phyloP scores from a whole-genome alignment of 2,329 filamentous ascomycete species.

The Nothomitra cinnamomea region DNA sequence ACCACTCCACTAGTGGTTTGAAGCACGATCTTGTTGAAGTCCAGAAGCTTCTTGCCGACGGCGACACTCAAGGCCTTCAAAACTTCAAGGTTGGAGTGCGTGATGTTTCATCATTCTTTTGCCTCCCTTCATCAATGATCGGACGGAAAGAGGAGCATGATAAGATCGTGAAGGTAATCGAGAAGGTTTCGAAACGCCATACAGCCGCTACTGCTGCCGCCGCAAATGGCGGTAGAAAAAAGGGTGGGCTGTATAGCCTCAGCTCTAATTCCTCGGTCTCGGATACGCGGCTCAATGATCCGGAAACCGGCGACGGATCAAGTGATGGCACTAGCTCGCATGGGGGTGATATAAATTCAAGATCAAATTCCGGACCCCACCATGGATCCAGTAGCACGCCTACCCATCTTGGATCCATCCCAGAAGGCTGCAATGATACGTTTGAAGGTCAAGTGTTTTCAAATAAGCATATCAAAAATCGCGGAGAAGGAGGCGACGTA shows the following conservation, averaged over 20 bases:
- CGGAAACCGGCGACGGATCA: constrained; percentile 35
- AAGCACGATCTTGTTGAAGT: constrained; percentile 65
- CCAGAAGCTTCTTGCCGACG: constrained; percentile 56
- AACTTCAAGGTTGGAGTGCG: constrained; percentile 64
- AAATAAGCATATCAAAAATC: not conserved
- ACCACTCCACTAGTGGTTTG: constrained; percentile 75
- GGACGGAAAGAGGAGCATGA: constrained; percentile 58
- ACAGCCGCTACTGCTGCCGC: not conserved
- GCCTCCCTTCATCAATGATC: constrained; percentile 65
- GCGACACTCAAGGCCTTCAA: constrained; percentile 52
- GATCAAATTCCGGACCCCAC: constrained; percentile 12
- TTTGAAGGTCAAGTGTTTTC: not conserved
- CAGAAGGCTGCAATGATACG: not conserved
- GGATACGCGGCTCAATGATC: constrained; percentile 24
- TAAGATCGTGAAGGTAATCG: constrained; percentile 55
- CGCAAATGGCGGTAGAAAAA: constrained; percentile 10
- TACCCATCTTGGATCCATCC: not conserved
- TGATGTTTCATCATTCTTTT: constrained; percentile 85
- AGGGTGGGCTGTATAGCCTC: constrained; percentile 27
- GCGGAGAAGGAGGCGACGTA: not conserved
- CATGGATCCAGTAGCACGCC: not conserved
- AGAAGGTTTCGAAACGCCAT: constrained; percentile 55
- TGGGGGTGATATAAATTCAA: constrained; percentile 26
- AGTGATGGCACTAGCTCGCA: constrained; percentile 43
- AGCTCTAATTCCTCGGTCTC: constrained; percentile 39